These are phyloP conservation scores for Cryphonectria carpinicola DNA, from an alignment of 2,329 filamentous ascomycete species.

Conservation along the genomic window DNA sequence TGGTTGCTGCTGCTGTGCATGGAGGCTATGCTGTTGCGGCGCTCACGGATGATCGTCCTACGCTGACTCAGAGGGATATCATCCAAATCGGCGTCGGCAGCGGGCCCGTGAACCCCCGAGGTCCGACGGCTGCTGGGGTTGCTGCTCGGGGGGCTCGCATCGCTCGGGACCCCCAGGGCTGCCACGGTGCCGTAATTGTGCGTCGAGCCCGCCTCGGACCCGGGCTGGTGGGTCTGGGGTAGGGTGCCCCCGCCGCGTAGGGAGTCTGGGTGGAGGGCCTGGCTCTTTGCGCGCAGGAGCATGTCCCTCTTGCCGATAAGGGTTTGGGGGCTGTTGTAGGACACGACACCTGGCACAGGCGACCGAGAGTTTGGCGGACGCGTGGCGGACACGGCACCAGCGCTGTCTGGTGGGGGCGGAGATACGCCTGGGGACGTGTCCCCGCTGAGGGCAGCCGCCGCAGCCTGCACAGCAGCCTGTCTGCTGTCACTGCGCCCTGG, in stretches of 20 bases:
- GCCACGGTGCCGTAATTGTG: constrained; percentile 34
- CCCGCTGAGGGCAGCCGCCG: constrained; percentile 20
- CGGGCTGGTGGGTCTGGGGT: constrained; percentile 32
- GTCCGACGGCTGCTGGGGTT: constrained; percentile 17
- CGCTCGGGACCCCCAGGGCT: constrained; percentile 6
- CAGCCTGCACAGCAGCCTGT: constrained; percentile 31
- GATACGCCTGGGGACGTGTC: constrained; percentile 29
- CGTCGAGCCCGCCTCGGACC: constrained; percentile 49
- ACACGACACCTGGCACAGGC: constrained; percentile 50
- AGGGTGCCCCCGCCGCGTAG: constrained; percentile 7
- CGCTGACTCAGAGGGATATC: constrained; percentile 75
- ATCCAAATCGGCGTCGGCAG: constrained; percentile 54
- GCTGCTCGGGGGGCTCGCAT: constrained; percentile 23
- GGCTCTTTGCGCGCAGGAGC: constrained; percentile 53
- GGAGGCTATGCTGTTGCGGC: constrained; percentile 49
- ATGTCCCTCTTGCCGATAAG: constrained; percentile 60
- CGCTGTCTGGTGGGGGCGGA: constrained; percentile 30
- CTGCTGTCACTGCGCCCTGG: constrained; percentile 20
- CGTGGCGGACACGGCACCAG: constrained; percentile 12
- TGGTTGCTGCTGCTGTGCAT: constrained; percentile 23
- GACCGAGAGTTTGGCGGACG: constrained; percentile 32
- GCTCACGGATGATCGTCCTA: constrained; percentile 57
- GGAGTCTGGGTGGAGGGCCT: constrained; percentile 34
- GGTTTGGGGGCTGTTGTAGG: constrained; percentile 57
- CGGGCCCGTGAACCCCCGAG: constrained; percentile 3